phyloP scores from a whole-genome alignment of 768 basidiomycete genomes.

The Leccinellum rugosiceps region DNA sequence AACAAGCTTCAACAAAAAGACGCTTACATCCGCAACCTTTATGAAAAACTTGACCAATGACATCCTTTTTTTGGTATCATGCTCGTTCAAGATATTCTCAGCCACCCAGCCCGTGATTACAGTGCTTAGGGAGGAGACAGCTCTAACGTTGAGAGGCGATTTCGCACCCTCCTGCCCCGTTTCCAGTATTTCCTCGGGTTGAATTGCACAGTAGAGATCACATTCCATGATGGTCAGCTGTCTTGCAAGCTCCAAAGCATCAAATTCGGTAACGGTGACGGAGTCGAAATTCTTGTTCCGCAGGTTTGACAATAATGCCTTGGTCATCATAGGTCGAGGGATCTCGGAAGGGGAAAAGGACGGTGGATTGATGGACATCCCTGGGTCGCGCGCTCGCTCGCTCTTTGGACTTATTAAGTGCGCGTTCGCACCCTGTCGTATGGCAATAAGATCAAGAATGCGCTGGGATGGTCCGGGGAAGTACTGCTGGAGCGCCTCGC shows the following conservation, averaged over 20 bases:
- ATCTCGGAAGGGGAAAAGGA: slow-evolving; percentile 55
- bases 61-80: slow-evolving; percentile 82
- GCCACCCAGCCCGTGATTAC: slow-evolving; percentile 95
- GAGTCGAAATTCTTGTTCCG: slow-evolving; percentile 60
- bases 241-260: slow-evolving; percentile 85
- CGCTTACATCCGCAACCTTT: slow-evolving; percentile 84
- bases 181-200: slow-evolving; percentile 85
- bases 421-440: slow-evolving; percentile 50
- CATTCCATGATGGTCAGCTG: slow-evolving; percentile 95
- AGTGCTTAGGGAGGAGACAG: slow-evolving; percentile 85
- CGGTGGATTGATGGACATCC: slow-evolving; percentile 69
- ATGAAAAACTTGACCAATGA: slow-evolving; percentile 85
- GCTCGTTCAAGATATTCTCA: slow-evolving; percentile 89
- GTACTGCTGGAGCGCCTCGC: slow-evolving; percentile 54
- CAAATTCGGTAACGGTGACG: slow-evolving; percentile 85
- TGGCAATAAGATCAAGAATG: slow-evolving; percentile 62
- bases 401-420: slow-evolving; percentile 52
- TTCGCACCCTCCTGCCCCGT: slow-evolving; percentile 68
- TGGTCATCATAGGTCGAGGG: slow-evolving; percentile 85
- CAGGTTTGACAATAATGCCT: slow-evolving; percentile 64
- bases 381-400: slow-evolving; percentile 70
- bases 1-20: slow-evolving; percentile 1
- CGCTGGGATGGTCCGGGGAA: slow-evolving; percentile 71
- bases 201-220: slow-evolving; percentile 79
- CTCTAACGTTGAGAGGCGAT: slow-evolving; percentile 69